phyloP scores from a whole-genome alignment of 768 basidiomycete genomes.

The Tricholoma bakamatsutake region DNA sequence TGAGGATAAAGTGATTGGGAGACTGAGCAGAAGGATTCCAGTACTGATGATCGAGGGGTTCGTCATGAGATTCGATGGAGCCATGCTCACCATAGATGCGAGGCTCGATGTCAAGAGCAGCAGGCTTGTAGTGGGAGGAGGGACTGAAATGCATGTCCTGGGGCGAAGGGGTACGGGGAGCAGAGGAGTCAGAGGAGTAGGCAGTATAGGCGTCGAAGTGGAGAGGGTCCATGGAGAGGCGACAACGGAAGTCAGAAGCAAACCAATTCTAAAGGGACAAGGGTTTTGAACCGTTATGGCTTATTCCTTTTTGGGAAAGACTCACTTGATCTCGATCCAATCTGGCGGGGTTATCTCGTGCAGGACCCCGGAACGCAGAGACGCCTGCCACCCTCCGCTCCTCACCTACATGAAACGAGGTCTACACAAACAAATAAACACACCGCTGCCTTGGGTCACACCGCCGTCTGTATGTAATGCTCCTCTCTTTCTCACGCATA shows the following conservation, averaged over 20 bases:
- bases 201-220: slow-evolving; percentile 57
- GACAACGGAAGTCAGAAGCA: slow-evolving; percentile 7
- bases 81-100: slow-evolving; percentile 48
- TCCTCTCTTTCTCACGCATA: background rate
- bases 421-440: slow-evolving; percentile 8
- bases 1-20: slow-evolving; percentile 24
- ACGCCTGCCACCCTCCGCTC: slow-evolving; percentile 24
- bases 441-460: slow-evolving; percentile 25
- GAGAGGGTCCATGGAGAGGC: slow-evolving; percentile 31
- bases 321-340: background rate
- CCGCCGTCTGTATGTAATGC: slow-evolving; percentile 1
- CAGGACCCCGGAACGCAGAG: slow-evolving; percentile 17
- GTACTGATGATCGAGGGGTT: slow-evolving; percentile 38
- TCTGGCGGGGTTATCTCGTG: slow-evolving; percentile 18
- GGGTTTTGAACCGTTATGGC: background rate
- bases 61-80: slow-evolving; percentile 30
- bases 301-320: background rate
- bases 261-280: slow-evolving; percentile 8
- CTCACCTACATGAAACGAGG: slow-evolving; percentile 13
- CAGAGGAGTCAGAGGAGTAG: slow-evolving; percentile 64
- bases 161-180: slow-evolving; percentile 74
- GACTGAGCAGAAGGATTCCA: slow-evolving; percentile 24
- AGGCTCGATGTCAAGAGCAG: slow-evolving; percentile 31
- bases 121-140: slow-evolving; percentile 20
- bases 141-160: slow-evolving; percentile 29